Evolutionary conservation across 2,329 filamentous ascomycete genomes (phyloP).

Genomic region (Aspergillus sp.): DNA sequence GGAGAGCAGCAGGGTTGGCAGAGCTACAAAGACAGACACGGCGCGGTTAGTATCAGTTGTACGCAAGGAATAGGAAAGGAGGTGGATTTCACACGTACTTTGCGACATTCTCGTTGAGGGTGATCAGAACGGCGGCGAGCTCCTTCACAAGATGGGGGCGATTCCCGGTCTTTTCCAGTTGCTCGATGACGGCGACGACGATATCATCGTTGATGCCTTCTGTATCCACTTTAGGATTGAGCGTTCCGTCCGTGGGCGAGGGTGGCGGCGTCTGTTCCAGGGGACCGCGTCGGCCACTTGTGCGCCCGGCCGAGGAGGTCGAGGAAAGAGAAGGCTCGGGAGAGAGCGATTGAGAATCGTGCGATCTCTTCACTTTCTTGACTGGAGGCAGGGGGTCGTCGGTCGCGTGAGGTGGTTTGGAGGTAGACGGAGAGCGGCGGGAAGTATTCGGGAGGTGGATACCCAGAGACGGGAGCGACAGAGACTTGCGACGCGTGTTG

Average conservation of each 20-base stretch:
- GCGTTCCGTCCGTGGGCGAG: constrained; percentile 59
- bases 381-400: constrained; percentile 51
- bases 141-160: constrained; percentile 94
- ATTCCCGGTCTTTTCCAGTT: constrained; percentile 86
- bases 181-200: constrained; percentile 83
- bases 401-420: constrained; percentile 61
- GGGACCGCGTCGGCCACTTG: constrained; percentile 45
- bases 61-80: constrained; percentile 6
- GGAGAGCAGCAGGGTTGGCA: constrained; percentile 90
- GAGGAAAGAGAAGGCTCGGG: constrained; percentile 34
- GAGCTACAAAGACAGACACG: constrained; percentile 81
- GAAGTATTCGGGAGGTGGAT: constrained; percentile 72
- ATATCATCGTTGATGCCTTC: constrained; percentile 92
- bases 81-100: constrained; percentile 64
- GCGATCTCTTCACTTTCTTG: constrained; percentile 80
- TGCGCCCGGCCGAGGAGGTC: constrained; percentile 26
- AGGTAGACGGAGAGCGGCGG: constrained; percentile 59
- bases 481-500: constrained; percentile 93
- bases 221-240: constrained; percentile 65
- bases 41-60: constrained; percentile 17
- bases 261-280: constrained; percentile 77
- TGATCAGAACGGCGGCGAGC: constrained; percentile 75
- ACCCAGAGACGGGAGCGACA: constrained; percentile 88
- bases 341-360: constrained; percentile 52
- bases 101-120: constrained; percentile 77